These are phyloP conservation scores for Fusarium setosum DNA, from an alignment of 2,329 filamentous ascomycete genomes.

Conservation along the genomic window DNA sequence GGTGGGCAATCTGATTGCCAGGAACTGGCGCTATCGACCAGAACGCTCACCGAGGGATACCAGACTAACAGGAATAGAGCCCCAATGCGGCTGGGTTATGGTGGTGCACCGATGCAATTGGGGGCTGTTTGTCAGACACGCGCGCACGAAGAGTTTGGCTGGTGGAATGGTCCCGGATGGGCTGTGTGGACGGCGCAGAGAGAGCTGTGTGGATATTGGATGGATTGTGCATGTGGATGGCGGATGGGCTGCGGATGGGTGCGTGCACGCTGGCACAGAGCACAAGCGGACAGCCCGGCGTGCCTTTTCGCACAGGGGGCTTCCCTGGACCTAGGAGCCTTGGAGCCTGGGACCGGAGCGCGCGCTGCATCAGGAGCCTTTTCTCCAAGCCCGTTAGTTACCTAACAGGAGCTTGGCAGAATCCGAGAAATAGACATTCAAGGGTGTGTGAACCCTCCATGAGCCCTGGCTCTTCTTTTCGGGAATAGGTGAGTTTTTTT, in stretches of 20 bases:
- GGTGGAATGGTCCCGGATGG: constrained; percentile 5
- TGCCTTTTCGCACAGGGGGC: background rate
- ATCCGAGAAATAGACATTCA: background rate
- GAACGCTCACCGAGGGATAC: constrained; percentile 48
- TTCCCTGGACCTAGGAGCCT: background rate
- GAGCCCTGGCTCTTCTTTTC: background rate
- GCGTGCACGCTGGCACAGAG: constrained; percentile 4
- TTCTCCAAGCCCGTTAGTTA: constrained; percentile 4
- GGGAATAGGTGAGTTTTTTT: constrained; percentile 7
- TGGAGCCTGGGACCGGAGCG: constrained; percentile 14
- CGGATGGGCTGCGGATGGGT: constrained; percentile 11
- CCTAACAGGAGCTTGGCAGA: constrained; percentile 6
- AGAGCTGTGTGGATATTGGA: constrained; percentile 17
- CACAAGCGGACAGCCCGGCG: constrained; percentile 2
- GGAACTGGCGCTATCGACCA: constrained; percentile 41
- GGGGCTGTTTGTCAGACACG: constrained; percentile 31
- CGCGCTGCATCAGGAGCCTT: constrained; percentile 12
- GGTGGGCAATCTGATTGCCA: constrained; percentile 36
- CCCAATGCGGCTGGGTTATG: constrained; percentile 27
- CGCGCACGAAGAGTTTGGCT: constrained; percentile 35
- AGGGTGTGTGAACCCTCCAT: background rate
- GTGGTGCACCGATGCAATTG: constrained; percentile 13
- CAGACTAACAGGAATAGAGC: constrained; percentile 31
- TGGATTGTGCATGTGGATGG: constrained; percentile 12
- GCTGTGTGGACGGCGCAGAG: constrained; percentile 9